A percentile compares a stretch with the other conserved stretches of the same genome.
Conservation (phyloP, 2,329 filamentous ascomycete species). For the Tothia fuscella region DNA sequence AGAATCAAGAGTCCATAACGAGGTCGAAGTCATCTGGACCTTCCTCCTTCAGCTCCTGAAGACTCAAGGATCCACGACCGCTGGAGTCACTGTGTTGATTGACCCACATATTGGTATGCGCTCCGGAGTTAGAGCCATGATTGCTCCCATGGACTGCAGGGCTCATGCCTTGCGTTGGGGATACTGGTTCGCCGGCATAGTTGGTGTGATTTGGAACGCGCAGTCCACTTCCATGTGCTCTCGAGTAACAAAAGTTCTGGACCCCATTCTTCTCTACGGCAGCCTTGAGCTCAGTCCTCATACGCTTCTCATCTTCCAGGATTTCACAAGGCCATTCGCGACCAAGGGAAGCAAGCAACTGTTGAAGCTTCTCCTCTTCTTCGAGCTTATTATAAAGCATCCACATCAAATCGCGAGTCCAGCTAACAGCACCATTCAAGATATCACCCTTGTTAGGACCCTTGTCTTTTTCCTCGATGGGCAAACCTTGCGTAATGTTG, state of each 20-base stretch:
- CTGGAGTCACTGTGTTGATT: constrained; percentile 2
- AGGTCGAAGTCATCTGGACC: constrained; percentile 51
- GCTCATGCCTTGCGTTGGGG: constrained; percentile 38
- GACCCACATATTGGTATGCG: no score
- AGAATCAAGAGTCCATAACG: constrained; percentile 37
- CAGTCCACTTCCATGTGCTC: constrained; percentile 70
- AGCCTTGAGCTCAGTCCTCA: constrained; percentile 86
- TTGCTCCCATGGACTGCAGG: constrained; percentile 43
- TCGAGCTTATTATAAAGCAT: constrained; percentile 80
- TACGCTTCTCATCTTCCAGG: constrained; percentile 85
- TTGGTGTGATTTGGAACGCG: constrained; percentile 91
- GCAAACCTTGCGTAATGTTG: constrained; percentile 84
- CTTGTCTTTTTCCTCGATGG: constrained; percentile 95
- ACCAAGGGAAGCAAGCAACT: constrained; percentile 60
- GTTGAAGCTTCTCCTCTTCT: constrained; percentile 76
- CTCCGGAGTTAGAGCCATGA: constrained; percentile 27
- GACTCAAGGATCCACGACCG: constrained; percentile 44
- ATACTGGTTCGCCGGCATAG: constrained; percentile 67
- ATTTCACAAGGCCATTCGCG: constrained; percentile 68
- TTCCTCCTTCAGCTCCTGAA: constrained; percentile 90
- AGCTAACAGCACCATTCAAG: constrained; percentile 89
- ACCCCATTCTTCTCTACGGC: constrained; percentile 71
- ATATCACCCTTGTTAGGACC: constrained; percentile 98
- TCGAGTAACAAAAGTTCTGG: constrained; percentile 70
- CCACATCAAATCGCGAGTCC: constrained; percentile 98